Conservation (phyloP, 495 filamentous ascomycete species). For the Lasiosphaeria miniovina region DNA sequence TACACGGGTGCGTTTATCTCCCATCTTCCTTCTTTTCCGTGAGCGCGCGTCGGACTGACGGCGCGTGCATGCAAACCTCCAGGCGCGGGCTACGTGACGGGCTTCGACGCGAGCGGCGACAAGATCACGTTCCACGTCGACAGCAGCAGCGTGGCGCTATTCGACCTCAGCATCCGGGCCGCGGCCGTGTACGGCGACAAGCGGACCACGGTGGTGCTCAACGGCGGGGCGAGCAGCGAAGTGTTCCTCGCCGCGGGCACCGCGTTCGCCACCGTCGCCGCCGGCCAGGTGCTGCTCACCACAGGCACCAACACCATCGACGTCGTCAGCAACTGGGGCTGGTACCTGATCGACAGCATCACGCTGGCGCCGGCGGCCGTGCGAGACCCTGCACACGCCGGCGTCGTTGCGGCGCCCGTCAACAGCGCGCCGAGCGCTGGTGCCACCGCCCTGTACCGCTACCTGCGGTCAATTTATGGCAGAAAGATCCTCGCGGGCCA, state of each 20-base stretch:
- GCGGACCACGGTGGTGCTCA: conserved; percentile 39
- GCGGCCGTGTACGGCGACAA: conserved; percentile 44
- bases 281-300: conserved; percentile 42
- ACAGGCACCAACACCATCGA: conserved; percentile 42
- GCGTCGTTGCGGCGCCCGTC: conserved; percentile 30
- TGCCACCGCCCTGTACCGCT: conserved; percentile 32
- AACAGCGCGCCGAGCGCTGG: conserved; percentile 28
- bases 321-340: conserved; percentile 48
- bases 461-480: conserved; percentile 43
- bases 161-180: conserved; percentile 39
- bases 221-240: conserved; percentile 38
- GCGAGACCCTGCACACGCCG: conserved; percentile 29
- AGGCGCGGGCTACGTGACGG: conserved; percentile 43
- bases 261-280: conserved; percentile 29
- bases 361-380: conserved; percentile 34
- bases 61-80: background rate
- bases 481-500: conserved; percentile 48
- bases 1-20: conserved; percentile 21
- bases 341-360: conserved; percentile 46
- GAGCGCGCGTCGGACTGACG: background rate
- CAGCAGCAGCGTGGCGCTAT: conserved; percentile 31
- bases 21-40: background rate
- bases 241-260: conserved; percentile 33
- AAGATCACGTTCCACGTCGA: conserved; percentile 38
- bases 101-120: conserved; percentile 38